A percentile compares a stretch with the other conserved stretches of the same genome.
Conservation (phyloP, 768 basidiomycete genomes). For the Daedaleopsis nitida region DNA sequence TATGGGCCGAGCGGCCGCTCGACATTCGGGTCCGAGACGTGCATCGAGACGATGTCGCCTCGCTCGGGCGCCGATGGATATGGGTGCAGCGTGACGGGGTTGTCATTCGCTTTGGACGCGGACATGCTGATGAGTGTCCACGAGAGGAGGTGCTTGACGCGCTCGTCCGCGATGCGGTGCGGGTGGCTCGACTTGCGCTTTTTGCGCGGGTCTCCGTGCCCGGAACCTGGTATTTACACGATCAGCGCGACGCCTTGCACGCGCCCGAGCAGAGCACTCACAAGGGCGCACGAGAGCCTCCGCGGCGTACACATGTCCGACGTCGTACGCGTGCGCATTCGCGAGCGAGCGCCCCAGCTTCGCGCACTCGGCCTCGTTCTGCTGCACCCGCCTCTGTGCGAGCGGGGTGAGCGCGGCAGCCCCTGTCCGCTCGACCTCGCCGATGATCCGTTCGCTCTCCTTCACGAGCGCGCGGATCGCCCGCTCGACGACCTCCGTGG, state of each 20-base stretch:
- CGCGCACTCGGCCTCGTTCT: slow-evolving; percentile 6
- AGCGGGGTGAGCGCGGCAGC: not conserved
- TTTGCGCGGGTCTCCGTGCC: not conserved
- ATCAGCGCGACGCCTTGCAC: not conserved
- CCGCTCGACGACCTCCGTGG: slow-evolving; percentile 11
- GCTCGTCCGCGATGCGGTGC: slow-evolving; percentile 1
- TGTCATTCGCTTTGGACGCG: slow-evolving; percentile 9
- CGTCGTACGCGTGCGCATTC: slow-evolving; percentile 15
- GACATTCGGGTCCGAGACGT: slow-evolving; percentile 18
- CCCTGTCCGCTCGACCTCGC: not conserved
- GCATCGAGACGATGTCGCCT: slow-evolving; percentile 18
- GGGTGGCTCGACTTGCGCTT: not conserved
- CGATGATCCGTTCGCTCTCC: slow-evolving; percentile 2
- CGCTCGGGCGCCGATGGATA: slow-evolving; percentile 16
- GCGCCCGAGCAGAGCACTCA: not conserved
- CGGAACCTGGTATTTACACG: slow-evolving; percentile 1
- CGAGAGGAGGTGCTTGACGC: slow-evolving; percentile 20
- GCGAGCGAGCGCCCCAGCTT: slow-evolving; percentile 9
- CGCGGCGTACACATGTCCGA: slow-evolving; percentile 20
- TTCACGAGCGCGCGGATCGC: slow-evolving; percentile 7
- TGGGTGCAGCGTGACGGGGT: slow-evolving; percentile 14
- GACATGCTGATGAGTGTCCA: slow-evolving; percentile 21
- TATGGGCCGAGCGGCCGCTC: slow-evolving; percentile 21
- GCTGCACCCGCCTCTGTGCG: slow-evolving; percentile 6
- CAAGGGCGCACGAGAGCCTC: slow-evolving; percentile 22